A percentile compares a stretch with the other conserved stretches of the same genome.
Evolutionary conservation across 495 filamentous ascomycete genomes (phyloP).

Genomic region (Penicillium soppii): DNA sequence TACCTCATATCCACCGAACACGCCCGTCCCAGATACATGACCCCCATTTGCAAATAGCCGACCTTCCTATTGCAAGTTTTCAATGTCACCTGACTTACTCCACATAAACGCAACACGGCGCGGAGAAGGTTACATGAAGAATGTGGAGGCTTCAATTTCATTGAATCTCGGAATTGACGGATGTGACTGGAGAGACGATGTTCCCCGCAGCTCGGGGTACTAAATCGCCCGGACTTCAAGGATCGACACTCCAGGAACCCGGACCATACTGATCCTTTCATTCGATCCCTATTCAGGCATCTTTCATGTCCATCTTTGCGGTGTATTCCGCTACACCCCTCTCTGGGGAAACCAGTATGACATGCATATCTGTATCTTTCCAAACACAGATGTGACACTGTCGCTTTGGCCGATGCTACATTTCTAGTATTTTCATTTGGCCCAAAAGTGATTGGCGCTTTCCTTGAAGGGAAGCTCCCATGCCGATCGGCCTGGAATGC

Average conservation of each 20-base stretch:
- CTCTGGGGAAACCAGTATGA: neutral
- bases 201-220: slow-evolving; percentile 23
- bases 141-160: neutral
- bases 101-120: neutral
- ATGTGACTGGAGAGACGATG: neutral
- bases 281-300: neutral
- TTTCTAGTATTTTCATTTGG: slow-evolving; percentile 3
- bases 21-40: neutral
- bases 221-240: slow-evolving; percentile 8
- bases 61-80: neutral
- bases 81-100: neutral
- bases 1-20: neutral
- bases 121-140: slow-evolving; percentile 5
- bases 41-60: neutral
- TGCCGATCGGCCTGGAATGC: slow-evolving; percentile 24
- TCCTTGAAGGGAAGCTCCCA: slow-evolving; percentile 4
- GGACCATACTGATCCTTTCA: neutral
- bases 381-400: slow-evolving; percentile 10
- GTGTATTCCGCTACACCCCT: neutral
- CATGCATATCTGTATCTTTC: neutral
- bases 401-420: slow-evolving; percentile 9
- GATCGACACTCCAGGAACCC: slow-evolving; percentile 17
- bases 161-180: slow-evolving; percentile 5
- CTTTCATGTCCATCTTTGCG: neutral
- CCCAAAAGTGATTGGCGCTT: neutral